Conservation (phyloP, 768 basidiomycete species). For the Clitopilus hobsonii region DNA sequence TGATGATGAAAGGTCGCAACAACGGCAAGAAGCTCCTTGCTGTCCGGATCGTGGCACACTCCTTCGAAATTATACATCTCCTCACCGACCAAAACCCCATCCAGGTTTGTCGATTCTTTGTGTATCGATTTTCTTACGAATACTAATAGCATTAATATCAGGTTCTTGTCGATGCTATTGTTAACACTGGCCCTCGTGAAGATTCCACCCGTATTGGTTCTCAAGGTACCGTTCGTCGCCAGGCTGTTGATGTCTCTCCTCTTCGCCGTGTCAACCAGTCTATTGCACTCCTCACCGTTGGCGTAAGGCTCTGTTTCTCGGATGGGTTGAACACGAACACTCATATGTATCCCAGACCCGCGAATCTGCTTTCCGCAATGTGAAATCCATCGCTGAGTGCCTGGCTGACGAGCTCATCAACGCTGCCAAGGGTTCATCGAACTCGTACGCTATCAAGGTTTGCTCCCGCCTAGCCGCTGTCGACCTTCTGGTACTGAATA, state of each 20-base stretch:
- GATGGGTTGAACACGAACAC: background rate
- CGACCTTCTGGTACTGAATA: background rate
- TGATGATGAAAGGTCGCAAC: constrained; percentile 99
- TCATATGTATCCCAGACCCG: constrained; percentile 66
- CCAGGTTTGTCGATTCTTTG: constrained; percentile 50
- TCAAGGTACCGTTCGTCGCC: constrained; percentile 98
- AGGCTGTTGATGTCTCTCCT: constrained; percentile 99
- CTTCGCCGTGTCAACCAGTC: constrained; percentile 98
- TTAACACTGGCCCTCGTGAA: constrained; percentile 99
- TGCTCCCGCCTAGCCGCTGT: constrained; percentile 10
- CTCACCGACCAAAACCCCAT: constrained; percentile 99
- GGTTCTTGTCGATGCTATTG: constrained; percentile 97
- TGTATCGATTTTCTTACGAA: constrained; percentile 3
- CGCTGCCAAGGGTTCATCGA: constrained; percentile 99
- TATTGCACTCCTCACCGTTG: constrained; percentile 89
- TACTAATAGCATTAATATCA: constrained; percentile 18
- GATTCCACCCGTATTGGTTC: constrained; percentile 99
- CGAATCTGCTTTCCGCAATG: constrained; percentile 99
- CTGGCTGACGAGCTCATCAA: constrained; percentile 99
- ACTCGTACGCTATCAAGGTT: constrained; percentile 99
- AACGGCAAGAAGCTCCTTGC: constrained; percentile 99
- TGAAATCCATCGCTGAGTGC: constrained; percentile 98
- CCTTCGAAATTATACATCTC: constrained; percentile 99
- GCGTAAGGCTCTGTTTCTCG: constrained; percentile 73
- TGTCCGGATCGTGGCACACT: constrained; percentile 98